Percentiles rank a stretch among this genome's conserved stretches.
These are phyloP conservation scores for Lachnellula occidentalis DNA, from an alignment of 2,329 filamentous ascomycete species.

Conservation along the genomic window DNA sequence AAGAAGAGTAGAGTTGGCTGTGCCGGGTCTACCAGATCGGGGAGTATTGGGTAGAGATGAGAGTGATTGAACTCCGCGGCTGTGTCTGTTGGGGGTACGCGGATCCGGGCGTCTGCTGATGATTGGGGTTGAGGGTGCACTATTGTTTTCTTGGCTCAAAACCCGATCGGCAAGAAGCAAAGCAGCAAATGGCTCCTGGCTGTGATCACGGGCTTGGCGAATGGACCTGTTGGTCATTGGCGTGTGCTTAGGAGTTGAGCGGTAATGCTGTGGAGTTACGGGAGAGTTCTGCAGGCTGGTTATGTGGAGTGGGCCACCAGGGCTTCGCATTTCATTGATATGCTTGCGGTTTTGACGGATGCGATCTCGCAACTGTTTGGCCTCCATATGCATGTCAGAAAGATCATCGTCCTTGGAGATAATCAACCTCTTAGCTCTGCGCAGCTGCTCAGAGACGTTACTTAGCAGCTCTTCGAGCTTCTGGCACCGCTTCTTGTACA, in stretches of 20 bases:
- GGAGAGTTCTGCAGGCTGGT: constrained; percentile 50
- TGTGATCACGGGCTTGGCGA: constrained; percentile 39
- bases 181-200: constrained; percentile 66
- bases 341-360: constrained; percentile 89
- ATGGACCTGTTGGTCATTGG: constrained; percentile 36
- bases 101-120: constrained; percentile 26
- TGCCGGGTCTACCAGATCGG: constrained; percentile 42
- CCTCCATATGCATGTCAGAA: constrained; percentile 65
- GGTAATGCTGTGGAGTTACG: constrained; percentile 36
- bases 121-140: constrained; percentile 65
- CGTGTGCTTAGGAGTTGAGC: constrained; percentile 47
- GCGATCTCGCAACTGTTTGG: constrained; percentile 69
- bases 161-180: constrained; percentile 71
- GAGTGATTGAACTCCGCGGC: constrained; percentile 72
- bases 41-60: constrained; percentile 81
- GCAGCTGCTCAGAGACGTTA: constrained; percentile 57
- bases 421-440: constrained; percentile 71
- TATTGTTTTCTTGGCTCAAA: constrained; percentile 69
- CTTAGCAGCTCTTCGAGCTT: constrained; percentile 62
- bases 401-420: constrained; percentile 73
- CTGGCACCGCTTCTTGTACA: constrained; percentile 47
- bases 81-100: constrained; percentile 56
- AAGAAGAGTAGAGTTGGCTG: constrained; percentile 46
- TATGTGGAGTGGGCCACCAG: constrained; percentile 62
- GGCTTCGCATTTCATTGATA: constrained; percentile 71